Conservation (phyloP, 169 alveolate genomes). For the Plasmodium vinckei region DNA sequence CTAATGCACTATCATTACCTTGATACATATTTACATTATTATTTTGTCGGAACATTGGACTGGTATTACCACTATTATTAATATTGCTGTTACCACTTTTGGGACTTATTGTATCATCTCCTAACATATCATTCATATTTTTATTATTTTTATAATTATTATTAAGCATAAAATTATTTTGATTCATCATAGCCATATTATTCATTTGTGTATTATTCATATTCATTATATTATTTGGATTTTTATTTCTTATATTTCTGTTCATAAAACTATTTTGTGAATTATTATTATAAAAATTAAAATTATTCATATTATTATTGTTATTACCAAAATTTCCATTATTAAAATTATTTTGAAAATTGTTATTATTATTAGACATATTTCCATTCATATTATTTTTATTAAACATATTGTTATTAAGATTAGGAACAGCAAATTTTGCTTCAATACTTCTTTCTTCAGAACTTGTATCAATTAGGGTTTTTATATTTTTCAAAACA, state of each 20-base stretch:
- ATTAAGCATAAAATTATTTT: neutral
- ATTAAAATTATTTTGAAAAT: conserved; percentile 18
- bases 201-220: neutral
- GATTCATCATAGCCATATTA: neutral
- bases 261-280: conserved; percentile 28
- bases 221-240: conserved; percentile 20
- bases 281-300: conserved; percentile 28
- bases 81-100: neutral
- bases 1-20: conserved; percentile 35
- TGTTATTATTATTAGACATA: neutral
- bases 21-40: conserved; percentile 17
- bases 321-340: conserved; percentile 1
- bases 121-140: neutral
- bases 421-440: conserved; percentile 70
- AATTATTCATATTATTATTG: conserved; percentile 25
- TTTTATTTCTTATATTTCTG: conserved; percentile 46
- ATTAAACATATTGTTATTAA: conserved; percentile 13
- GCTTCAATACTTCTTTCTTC: conserved; percentile 68
- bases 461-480: conserved; percentile 29
- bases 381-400: conserved; percentile 14
- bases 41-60: conserved; percentile 16
- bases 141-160: neutral
- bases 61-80: neutral
- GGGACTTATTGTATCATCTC: neutral
- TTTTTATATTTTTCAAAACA: conserved; percentile 65